phyloP scores from a whole-genome alignment of 768 basidiomycete species.

The Suillus discolor region DNA sequence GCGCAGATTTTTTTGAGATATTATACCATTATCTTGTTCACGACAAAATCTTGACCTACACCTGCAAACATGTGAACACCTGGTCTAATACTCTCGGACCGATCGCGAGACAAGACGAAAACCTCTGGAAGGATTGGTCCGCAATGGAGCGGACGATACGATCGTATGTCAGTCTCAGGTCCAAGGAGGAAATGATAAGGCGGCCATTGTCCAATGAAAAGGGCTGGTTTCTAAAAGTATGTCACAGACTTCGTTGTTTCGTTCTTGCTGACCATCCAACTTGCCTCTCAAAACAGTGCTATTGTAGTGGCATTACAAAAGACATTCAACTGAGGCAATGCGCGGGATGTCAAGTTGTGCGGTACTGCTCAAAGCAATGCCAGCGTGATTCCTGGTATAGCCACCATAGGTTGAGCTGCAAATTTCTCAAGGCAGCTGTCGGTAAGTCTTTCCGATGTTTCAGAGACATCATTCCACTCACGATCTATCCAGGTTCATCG shows the following conservation, averaged over 20 bases:
- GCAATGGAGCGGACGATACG: background rate
- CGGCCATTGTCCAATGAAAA: background rate
- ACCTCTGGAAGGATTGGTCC: background rate
- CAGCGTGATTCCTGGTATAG: constrained; percentile 3
- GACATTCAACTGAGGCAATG: background rate
- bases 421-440: constrained; percentile 1
- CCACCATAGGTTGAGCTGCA: background rate
- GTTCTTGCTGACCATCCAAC: background rate
- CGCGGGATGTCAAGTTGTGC: background rate
- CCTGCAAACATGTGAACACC: background rate
- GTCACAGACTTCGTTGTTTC: background rate
- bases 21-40: background rate
- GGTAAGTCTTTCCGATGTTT: background rate
- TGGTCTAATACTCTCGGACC: background rate
- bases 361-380: constrained; percentile 3
- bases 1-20: background rate
- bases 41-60: constrained; percentile 6
- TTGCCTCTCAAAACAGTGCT: background rate
- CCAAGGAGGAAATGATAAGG: background rate
- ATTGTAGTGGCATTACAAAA: background rate
- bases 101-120: constrained; percentile 1
- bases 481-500: background rate
- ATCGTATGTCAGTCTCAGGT: background rate
- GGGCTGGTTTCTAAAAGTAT: background rate
- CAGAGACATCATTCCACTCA: background rate